These are phyloP conservation scores for Wallacemonas sp. DNA, from an alignment of 208 protist species.

Conservation along the genomic window DNA sequence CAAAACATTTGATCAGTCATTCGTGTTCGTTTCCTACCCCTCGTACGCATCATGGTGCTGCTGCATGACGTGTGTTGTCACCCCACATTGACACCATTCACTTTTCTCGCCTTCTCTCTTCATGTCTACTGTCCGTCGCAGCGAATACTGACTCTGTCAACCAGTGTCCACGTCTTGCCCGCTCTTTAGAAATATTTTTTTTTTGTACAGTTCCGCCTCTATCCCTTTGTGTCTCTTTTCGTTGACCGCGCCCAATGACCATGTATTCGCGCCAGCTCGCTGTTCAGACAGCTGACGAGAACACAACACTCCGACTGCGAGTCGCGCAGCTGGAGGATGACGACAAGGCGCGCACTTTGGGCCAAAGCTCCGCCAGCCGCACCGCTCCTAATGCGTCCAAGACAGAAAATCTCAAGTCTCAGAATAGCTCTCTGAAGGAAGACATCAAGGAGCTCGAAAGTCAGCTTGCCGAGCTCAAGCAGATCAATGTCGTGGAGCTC, in stretches of 20 bases:
- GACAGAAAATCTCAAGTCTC: constrained; percentile 38
- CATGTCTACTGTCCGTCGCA: constrained; percentile 3
- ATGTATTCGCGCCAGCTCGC: constrained; percentile 30
- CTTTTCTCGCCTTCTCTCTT: constrained; percentile 4
- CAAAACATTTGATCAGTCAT: too few species aligned
- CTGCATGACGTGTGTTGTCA: too few species aligned
- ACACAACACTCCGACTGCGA: constrained; percentile 51
- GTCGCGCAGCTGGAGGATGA: constrained; percentile 55
- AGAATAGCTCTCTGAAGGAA: constrained; percentile 56
- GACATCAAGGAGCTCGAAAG: constrained; percentile 56
- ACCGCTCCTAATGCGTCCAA: constrained; percentile 4
- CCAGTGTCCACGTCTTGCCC: background rate
- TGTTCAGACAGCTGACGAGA: constrained; percentile 46
- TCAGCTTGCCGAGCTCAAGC: constrained; percentile 54
- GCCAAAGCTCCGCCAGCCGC: constrained; percentile 2
- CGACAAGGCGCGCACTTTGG: constrained; percentile 22
- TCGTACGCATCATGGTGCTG: too few species aligned
- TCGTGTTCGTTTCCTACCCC: too few species aligned
- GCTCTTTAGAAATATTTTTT: constrained; percentile 2
- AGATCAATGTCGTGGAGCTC: constrained; percentile 64
- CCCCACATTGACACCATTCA: too few species aligned
- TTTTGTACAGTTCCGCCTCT: background rate
- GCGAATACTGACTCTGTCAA: too few species aligned
- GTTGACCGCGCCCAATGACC: constrained; percentile 21
- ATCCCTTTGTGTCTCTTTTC: background rate